Percentiles rank a stretch among this genome's conserved stretches.
These are phyloP conservation scores for Penicillium sp. DNA, from an alignment of 2,329 filamentous ascomycete genomes.

Conservation along the genomic window DNA sequence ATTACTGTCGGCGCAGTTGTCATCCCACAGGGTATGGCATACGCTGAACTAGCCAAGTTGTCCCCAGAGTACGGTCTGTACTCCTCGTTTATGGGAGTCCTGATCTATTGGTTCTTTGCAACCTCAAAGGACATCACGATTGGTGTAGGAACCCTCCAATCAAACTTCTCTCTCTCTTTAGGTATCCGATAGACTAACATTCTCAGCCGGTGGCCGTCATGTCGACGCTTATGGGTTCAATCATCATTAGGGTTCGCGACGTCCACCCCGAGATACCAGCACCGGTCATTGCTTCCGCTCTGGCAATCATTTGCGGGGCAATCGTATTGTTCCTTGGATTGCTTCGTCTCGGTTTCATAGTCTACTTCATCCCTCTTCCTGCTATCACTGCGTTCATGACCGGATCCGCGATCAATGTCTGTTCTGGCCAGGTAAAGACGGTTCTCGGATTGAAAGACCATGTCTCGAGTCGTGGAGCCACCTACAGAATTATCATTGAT, in stretches of 20 bases:
- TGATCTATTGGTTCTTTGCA: slow-evolving; percentile 93
- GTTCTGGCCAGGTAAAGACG: slow-evolving; percentile 6
- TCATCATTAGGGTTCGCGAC: slow-evolving; percentile 63
- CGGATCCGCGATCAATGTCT: slow-evolving; percentile 10
- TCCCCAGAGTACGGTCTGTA: slow-evolving; percentile 79
- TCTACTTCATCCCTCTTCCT: slow-evolving; percentile 10
- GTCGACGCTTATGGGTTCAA: slow-evolving; percentile 80
- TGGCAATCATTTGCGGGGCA: slow-evolving; percentile 73
- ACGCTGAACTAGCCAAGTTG: slow-evolving; percentile 76
- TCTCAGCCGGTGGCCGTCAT: slow-evolving; percentile 82
- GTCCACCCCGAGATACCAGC: slow-evolving; percentile 54
- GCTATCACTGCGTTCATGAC: slow-evolving; percentile 12
- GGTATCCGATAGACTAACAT: not conserved
- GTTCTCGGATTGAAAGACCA: slow-evolving; percentile 53
- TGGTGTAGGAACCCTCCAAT: slow-evolving; percentile 58
- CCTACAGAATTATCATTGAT: slow-evolving; percentile 79
- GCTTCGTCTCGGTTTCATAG: slow-evolving; percentile 61
- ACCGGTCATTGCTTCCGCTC: slow-evolving; percentile 69
- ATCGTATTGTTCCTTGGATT: slow-evolving; percentile 76
- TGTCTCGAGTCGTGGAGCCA: slow-evolving; percentile 69
- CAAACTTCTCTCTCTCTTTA: slow-evolving; percentile 21
- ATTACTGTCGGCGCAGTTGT: slow-evolving; percentile 73
- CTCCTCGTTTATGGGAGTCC: slow-evolving; percentile 88
- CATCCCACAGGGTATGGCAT: slow-evolving; percentile 91
- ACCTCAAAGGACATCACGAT: slow-evolving; percentile 97